Evolutionary conservation across 1,139 yeast species (phyloP), one percentile per base, ranked within the genome.

Genomic region (Kurtzmaniella natalensis): DNA sequence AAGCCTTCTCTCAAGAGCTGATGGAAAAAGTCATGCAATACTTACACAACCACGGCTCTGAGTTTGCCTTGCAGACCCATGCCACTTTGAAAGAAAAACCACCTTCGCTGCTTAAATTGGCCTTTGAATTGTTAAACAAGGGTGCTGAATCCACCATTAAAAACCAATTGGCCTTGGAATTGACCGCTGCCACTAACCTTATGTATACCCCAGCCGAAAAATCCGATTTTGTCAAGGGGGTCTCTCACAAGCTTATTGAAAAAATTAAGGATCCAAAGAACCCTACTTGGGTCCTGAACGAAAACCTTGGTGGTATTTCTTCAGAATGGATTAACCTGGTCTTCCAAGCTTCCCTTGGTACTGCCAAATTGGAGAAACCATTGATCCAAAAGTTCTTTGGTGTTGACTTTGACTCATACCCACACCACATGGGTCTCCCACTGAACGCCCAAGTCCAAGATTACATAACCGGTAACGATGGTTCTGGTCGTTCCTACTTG

Each of bases 391-490:
- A 64, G 46, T 64, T 59, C 51, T 66, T 70, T 42, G 70, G 74
- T 32, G 59, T 70, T 35, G 74, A 81, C 46, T 86, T 72, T 61
- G 58, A 59, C 29, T 57, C 71, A 34, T 84, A 89, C 55, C 95
- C 95, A 22, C 77, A 73, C 59, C 70, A 75, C 50, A 83, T 76
- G 70, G 95, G 95, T 23, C 70, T 92, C 44, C 97, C 97, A 34
- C 65, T 75, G 10, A 84, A 81, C 57, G 45, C 51, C 33, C 81
- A 77, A 39, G 68, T 78, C 38, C 70, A 72, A 46, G 61, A 63
- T 36, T 83, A 69, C 55, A 74, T 83, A 34, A 76, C 77, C 31
- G 89, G 89, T 18, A 70, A 68, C 41, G 85, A 78, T 48, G 78
- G 76, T 21, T 66, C 80, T 11, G 71, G 75, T 45, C 70, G 85